Evolutionary conservation across 345 rosid genomes (phyloP), one percentile per base, ranked within the genome.

Genomic region (Lepidium aucheri): DNA sequence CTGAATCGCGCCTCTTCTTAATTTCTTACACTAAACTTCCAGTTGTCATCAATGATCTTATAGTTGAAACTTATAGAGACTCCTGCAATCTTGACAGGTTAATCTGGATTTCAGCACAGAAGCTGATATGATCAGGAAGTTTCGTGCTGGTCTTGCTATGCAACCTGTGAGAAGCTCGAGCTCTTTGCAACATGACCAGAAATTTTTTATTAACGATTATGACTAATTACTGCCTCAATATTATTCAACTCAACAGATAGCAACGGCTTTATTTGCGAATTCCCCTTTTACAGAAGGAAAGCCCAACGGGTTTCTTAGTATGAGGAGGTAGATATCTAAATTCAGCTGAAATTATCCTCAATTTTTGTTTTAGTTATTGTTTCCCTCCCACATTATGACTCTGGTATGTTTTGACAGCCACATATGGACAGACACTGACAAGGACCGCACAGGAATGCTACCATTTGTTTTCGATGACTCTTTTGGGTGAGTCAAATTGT

Each of bases 261-360:
- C 97, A 67, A 91, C 99, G 1, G 97, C 99, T 66, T 74, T 91
- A 32, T 95, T 95, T 85, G 97, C 96, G 4, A 95, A 95, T 79
- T 95, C 99, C 52, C 99, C 99, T 69, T 95, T 95, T 60, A 87
- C 95, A 0, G 97, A 91, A 67, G 99, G 97, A 78, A 91, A 87
- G 81, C 97, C 94, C 47, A 95, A 91, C 69, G 99, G 99, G 59
- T 91, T 78, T 80, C 97, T 95, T 68, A 95, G 99, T 85, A 89
- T 82, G 95, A 82, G 97, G 81, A 95, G 99, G 99, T 95, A 95
- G 97, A 97, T 95, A 49, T 44, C 30, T 36, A 50, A 60, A 65
- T 44, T 8, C 50, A 65, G 10, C 50, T 4, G 26, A 43, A 60
- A 45, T 41, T 59, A 26, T 47, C 57, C 40, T 51, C 44, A 1